phyloP scores from a whole-genome alignment of 75 land plant species.

The Adiantum capillusveneris region DNA sequence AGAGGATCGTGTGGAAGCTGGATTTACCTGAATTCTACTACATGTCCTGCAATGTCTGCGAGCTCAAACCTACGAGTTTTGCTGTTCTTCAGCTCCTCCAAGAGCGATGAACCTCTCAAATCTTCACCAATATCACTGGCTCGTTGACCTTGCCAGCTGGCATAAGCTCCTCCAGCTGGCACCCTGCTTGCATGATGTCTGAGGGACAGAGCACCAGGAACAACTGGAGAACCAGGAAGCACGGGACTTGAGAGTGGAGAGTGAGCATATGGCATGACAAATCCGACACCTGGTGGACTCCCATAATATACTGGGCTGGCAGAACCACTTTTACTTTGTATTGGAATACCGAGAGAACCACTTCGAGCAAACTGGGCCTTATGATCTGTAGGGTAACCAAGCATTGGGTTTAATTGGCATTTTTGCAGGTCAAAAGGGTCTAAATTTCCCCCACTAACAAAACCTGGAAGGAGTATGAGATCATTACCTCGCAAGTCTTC shows the following conservation, averaged over 20 bases:
- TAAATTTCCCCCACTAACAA: constrained; percentile 29
- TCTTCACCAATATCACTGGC: constrained; percentile 43
- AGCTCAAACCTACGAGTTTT: constrained; percentile 72
- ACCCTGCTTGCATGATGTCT: constrained; percentile 32
- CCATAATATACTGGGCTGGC: constrained; percentile 46
- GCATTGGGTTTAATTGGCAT: constrained; percentile 17
- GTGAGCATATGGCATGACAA: constrained; percentile 45
- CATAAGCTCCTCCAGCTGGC: constrained; percentile 23
- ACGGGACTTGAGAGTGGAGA: constrained; percentile 65
- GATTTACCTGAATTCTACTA: constrained; percentile 86
- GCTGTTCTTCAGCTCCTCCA: constrained; percentile 84
- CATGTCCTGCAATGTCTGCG: constrained; percentile 84
- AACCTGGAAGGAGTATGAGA: constrained; percentile 6
- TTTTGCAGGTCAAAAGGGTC: constrained; percentile 43
- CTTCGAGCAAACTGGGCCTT: constrained; percentile 31
- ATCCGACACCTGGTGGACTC: constrained; percentile 46
- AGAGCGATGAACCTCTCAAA: constrained; percentile 47
- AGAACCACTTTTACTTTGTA: constrained; percentile 34
- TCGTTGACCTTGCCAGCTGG: constrained; percentile 71
- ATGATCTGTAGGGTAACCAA: constrained; percentile 41
- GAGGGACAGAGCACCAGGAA: constrained; percentile 17
- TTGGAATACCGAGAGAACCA: constrained; percentile 30
- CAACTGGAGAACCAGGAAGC: constrained; percentile 49
- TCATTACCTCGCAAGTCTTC: constrained; percentile 21
- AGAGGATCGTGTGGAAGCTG: background rate